Evolutionary conservation across 2,329 filamentous ascomycete genomes (phyloP), one percentile per base, ranked within the genome.

Genomic region (Zymoseptoria pseudotritici): DNA sequence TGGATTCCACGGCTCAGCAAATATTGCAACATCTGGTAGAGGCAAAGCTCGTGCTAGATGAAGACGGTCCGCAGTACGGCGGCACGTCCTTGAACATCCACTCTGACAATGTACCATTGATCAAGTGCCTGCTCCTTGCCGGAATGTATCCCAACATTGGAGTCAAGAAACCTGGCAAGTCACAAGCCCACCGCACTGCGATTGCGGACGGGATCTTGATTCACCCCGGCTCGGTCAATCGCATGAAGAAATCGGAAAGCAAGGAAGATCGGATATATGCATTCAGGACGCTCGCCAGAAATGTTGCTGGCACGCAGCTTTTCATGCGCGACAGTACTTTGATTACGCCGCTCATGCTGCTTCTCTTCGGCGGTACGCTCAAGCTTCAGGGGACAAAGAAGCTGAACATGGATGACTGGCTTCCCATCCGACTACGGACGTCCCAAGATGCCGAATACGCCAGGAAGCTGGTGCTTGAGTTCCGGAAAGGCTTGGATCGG

Each of bases 81-180:
- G 65, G 66, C 9, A 42, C 50, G 5, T 56, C 50, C 2, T 65
- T 80, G 31, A 82, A 83, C 59, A 64, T 69, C 26, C 79, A 82
- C 65, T 78, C 79, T 3, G 59, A 71, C 36, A 77, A 76, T 49
- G 58, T 70, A 1, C 66, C 72, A 0, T 71, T 83, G 24, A 72
- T 82, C 57, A 80, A 79, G 60, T 75, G 77, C 13, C 69, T 83
- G n/a, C 63, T 77, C 3, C 61, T 78, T 11, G 75, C 78, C 19
- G 78, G 78, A 10, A 65, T 76, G 21, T 74, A 77, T 58, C 77
- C 78, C 2, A 80, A 81, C 55, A 53, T 82, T 24, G 79, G 74
- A 3, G 67, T 74, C 49, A 67, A 66, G 19, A 59, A 61, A 8
- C 46, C 58, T 20, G 63, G 64, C 26, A 54, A 56, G 19, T 24